phyloP scores from a whole-genome alignment of 805 yeast species.

The Starmerella lactis-condensi region DNA sequence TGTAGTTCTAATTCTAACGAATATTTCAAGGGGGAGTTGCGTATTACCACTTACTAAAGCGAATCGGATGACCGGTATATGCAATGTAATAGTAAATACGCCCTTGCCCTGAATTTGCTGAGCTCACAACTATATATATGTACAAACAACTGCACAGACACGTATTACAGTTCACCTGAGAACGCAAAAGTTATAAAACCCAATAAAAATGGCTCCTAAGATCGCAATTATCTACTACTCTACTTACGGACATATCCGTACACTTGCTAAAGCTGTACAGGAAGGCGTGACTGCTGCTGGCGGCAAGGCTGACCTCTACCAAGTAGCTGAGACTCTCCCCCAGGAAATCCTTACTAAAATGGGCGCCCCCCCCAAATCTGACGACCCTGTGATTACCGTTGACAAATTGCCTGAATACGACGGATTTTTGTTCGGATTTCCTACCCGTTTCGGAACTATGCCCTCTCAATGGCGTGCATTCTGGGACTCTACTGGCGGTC shows the following conservation, averaged over 20 bases:
- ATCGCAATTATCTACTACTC: conserved; percentile 68
- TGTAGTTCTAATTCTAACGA: too few relatives aligned
- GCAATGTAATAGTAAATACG: too few relatives aligned
- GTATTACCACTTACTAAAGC: too few relatives aligned
- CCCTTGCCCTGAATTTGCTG: too few relatives aligned
- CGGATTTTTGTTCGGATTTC: conserved; percentile 58
- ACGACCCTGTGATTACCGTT: conserved; percentile 37
- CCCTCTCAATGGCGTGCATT: conserved; percentile 63
- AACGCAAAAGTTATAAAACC: too few relatives aligned
- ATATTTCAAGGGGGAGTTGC: too few relatives aligned
- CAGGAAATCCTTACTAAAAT: conserved; percentile 40
- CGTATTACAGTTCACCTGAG: too few relatives aligned
- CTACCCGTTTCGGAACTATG: conserved; percentile 59
- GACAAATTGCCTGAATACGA: conserved; percentile 46
- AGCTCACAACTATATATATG: too few relatives aligned
- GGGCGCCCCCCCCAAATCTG: conserved; percentile 39
- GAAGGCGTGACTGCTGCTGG: conserved; percentile 55
- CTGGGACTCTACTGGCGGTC: conserved; percentile 60
- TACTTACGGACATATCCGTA: conserved; percentile 57
- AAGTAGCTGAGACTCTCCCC: conserved; percentile 60
- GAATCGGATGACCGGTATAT: too few relatives aligned
- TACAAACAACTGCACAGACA: too few relatives aligned
- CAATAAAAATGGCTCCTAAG: conserved; percentile 27
- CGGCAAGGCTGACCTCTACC: conserved; percentile 51
- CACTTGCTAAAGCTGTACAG: conserved; percentile 49